A percentile compares a stretch with the other conserved stretches of the same genome.
Evolutionary conservation across 2,329 filamentous ascomycete genomes (phyloP).

Genomic region (Ophiostoma novo-ulmi): DNA sequence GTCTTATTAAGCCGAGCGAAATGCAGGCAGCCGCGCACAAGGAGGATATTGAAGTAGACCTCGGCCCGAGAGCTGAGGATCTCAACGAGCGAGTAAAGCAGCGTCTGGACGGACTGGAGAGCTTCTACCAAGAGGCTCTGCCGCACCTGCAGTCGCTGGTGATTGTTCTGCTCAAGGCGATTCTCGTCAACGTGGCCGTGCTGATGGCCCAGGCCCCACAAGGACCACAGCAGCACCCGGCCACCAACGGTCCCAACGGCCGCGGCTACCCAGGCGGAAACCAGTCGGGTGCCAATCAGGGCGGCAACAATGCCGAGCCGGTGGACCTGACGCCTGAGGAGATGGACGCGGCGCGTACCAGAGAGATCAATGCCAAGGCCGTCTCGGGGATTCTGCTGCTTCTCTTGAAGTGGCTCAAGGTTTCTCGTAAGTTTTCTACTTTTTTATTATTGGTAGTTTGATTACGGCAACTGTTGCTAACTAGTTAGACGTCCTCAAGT

Average conservation of each 20-base stretch:
- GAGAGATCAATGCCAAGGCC: constrained; percentile 87
- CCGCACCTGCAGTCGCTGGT: constrained; percentile 88
- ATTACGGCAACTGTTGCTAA: background rate
- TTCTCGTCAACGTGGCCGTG: constrained; percentile 83
- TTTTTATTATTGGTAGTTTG: background rate
- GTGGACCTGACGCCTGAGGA: constrained; percentile 62
- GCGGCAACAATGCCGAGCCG: constrained; percentile 29
- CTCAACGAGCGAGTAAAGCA: constrained; percentile 54
- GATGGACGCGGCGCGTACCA: constrained; percentile 70
- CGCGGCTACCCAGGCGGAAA: background rate
- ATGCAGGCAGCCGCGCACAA: background rate
- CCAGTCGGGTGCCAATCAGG: constrained; percentile 32
- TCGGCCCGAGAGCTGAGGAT: constrained; percentile 46
- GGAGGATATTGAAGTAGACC: constrained; percentile 38
- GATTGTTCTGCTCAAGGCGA: constrained; percentile 84
- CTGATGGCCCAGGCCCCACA: constrained; percentile 58
- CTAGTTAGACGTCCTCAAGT: constrained; percentile 75
- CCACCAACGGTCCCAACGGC: background rate
- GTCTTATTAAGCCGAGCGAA: constrained; percentile 40
- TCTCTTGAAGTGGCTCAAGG: constrained; percentile 92
- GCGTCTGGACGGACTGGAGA: constrained; percentile 68
- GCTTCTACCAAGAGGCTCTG: constrained; percentile 73
- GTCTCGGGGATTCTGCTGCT: constrained; percentile 83
- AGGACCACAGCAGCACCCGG: constrained; percentile 39
- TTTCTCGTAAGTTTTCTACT: constrained; percentile 65